Evolutionary conservation across 345 rosid species (phyloP), one percentile per base, ranked within the genome.

Genomic region (Gossypium longicalyx): DNA sequence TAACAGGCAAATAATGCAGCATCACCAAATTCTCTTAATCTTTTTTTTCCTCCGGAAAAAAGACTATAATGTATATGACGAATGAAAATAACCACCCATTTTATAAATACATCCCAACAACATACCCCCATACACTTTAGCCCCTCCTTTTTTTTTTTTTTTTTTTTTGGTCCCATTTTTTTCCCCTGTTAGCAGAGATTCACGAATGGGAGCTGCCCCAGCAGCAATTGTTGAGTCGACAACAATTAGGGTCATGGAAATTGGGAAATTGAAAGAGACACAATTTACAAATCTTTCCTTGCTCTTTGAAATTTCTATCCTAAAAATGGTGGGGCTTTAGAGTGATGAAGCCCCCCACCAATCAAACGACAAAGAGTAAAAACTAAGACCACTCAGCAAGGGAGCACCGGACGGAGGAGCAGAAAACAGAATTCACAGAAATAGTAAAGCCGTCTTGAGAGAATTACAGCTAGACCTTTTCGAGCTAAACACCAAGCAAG

Each of bases 401-500:
- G 17, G 7, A 45, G 71, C 64, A 34, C 58, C 1, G 2, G 52
- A 38, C 13, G 23, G 62, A 22, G 29, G 62, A 12, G 52, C 34
- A 29, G 27, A 57, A 63, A 51, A 45, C 7, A 13, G 19, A 72
- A 54, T 23, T 27, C 17, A 3, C 44, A 20, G 62, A 60, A 76
- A 67, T 9, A 16, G 48, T 70, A 71, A 48, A 67, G 74, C 74
- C 72, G 56, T 60, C 73, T 68, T 17, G 1, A 9, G 22, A 17
- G n/a, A 22, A 65, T 19, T 67, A 67, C 67, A 16, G 29, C 57
- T 13, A 12, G 12, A 47, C 16, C 8, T 4, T 3, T n/a, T 27
- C 19, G 70, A 65, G 78, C 82, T 82, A 83, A 73, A 83, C 83
- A 71, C 88, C 95, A 49, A 90, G 89, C 78, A 92, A 85, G 80